Conservation (phyloP, 2,329 filamentous ascomycete species). For the Kalaharituber pfeilii region DNA sequence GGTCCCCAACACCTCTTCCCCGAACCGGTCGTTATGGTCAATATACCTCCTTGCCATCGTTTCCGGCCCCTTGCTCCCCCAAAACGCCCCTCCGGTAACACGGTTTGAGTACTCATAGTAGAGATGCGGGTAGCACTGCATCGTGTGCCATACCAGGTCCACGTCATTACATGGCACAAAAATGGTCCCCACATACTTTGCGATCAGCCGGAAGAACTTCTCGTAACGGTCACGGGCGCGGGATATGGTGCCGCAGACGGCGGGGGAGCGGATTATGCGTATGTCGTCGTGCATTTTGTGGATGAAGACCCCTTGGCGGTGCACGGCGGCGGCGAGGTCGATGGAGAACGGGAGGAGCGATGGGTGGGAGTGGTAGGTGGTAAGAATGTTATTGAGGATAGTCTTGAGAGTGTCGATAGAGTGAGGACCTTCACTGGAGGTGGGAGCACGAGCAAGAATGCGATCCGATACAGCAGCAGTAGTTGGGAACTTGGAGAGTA, state of each 20-base stretch:
- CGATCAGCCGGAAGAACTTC: constrained; percentile 46
- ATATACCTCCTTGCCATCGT: too few relatives aligned
- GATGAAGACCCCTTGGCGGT: constrained; percentile 20
- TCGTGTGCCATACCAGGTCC: constrained; percentile 65
- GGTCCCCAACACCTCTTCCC: constrained; percentile 44
- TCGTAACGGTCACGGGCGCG: constrained; percentile 29
- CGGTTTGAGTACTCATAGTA: constrained; percentile 44
- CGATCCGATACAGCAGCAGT: too few relatives aligned
- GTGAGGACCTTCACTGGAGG: too few relatives aligned
- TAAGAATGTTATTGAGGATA: neutral
- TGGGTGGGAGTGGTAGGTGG: neutral
- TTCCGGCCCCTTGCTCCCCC: constrained; percentile 25
- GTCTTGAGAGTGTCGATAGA: neutral
- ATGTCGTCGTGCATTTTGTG: constrained; percentile 17
- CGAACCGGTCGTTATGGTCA: constrained; percentile 72
- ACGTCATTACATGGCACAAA: constrained; percentile 57
- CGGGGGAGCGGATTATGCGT: constrained; percentile 19
- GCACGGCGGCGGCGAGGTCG: constrained; percentile 18
- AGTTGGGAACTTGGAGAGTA: neutral
- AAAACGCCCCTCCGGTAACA: constrained; percentile 2
- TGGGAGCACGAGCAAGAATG: too few relatives aligned
- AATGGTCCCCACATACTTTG: constrained; percentile 30
- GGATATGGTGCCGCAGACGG: constrained; percentile 24
- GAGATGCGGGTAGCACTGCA: constrained; percentile 47
- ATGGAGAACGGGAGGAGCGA: constrained; percentile 8